A percentile compares a stretch with the other conserved stretches of the same genome.
These are phyloP conservation scores for Penicillium expansum DNA, from an alignment of 2,329 filamentous ascomycete species.

Conservation along the genomic window DNA sequence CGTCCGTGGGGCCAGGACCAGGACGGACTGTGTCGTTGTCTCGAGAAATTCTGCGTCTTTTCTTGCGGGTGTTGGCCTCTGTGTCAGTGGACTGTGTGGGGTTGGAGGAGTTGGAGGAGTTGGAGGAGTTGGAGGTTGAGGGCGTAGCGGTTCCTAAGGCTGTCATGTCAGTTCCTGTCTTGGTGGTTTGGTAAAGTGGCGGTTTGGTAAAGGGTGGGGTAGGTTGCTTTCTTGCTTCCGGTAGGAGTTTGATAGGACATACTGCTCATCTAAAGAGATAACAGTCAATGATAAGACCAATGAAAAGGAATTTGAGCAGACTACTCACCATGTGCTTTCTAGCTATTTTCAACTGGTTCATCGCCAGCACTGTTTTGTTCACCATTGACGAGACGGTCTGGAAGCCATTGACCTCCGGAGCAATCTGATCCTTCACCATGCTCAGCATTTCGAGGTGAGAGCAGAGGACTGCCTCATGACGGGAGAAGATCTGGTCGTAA, in stretches of 20 bases:
- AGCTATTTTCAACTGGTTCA: slow-evolving; percentile 37
- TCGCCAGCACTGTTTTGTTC: slow-evolving; percentile 39
- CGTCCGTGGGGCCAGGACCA: neutral
- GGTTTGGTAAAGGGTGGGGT: neutral
- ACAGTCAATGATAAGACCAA: slow-evolving; percentile 1
- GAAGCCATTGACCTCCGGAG: slow-evolving; percentile 28
- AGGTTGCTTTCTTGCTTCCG: neutral
- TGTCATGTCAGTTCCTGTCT: neutral
- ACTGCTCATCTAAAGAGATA: slow-evolving; percentile 17
- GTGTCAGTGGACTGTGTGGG: slow-evolving; percentile 9
- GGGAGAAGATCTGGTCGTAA: slow-evolving; percentile 37
- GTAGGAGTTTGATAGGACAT: slow-evolving; percentile 3
- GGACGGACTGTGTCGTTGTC: neutral
- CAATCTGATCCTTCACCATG: slow-evolving; percentile 33
- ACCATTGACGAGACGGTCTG: slow-evolving; percentile 38
- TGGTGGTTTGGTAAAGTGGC: too few relatives aligned
- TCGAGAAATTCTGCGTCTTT: slow-evolving; percentile 3
- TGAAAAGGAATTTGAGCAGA: neutral
- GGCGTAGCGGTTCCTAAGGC: neutral
- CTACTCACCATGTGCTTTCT: slow-evolving; percentile 37
- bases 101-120: slow-evolving; percentile 2
- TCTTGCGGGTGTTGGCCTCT: slow-evolving; percentile 14
- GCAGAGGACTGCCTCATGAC: slow-evolving; percentile 41
- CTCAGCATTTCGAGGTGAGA: slow-evolving; percentile 42
- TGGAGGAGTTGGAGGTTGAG: neutral